These are phyloP conservation scores for Neurospora sp. DNA, from an alignment of 2,329 filamentous ascomycete genomes.

Conservation along the genomic window DNA sequence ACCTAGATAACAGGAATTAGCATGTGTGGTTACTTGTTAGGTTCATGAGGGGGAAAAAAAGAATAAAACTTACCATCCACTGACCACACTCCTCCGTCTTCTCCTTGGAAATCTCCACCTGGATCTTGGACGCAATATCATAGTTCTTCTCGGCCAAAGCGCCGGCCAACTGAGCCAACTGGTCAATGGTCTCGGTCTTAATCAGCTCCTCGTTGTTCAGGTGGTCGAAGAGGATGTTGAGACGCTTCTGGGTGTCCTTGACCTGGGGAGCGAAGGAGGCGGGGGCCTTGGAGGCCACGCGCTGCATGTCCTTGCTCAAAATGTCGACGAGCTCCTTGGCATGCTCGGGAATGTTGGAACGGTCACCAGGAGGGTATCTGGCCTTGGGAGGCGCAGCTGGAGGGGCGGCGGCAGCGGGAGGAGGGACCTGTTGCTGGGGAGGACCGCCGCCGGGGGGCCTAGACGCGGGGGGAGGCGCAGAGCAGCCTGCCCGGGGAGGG, in stretches of 20 bases:
- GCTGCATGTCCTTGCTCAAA: constrained; percentile 74
- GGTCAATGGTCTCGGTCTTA: constrained; percentile 64
- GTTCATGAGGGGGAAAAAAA: not conserved
- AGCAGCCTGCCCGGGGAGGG: constrained; percentile 30
- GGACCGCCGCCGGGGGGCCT: constrained; percentile 28
- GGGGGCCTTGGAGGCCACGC: constrained; percentile 77
- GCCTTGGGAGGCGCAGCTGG: constrained; percentile 41
- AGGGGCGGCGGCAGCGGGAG: constrained; percentile 22
- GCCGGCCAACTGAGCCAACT: constrained; percentile 53
- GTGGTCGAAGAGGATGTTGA: constrained; percentile 92
- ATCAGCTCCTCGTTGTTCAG: constrained; percentile 91
- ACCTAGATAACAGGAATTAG: constrained; percentile 43
- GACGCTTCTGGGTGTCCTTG: constrained; percentile 84
- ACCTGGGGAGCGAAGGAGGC: constrained; percentile 81
- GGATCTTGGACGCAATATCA: constrained; percentile 54
- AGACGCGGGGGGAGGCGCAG: constrained; percentile 48
- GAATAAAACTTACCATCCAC: constrained; percentile 62
- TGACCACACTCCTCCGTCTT: constrained; percentile 73
- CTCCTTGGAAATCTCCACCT: constrained; percentile 66
- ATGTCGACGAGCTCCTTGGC: constrained; percentile 75
- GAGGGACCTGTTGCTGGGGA: constrained; percentile 26
- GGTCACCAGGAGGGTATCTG: constrained; percentile 74
- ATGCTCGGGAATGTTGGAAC: constrained; percentile 72
- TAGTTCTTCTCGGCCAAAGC: constrained; percentile 62
- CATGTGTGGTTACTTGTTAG: constrained; percentile 1